Evolutionary conservation across 2,329 filamentous ascomycete species (phyloP).

Genomic region (Fusarium nurragi): DNA sequence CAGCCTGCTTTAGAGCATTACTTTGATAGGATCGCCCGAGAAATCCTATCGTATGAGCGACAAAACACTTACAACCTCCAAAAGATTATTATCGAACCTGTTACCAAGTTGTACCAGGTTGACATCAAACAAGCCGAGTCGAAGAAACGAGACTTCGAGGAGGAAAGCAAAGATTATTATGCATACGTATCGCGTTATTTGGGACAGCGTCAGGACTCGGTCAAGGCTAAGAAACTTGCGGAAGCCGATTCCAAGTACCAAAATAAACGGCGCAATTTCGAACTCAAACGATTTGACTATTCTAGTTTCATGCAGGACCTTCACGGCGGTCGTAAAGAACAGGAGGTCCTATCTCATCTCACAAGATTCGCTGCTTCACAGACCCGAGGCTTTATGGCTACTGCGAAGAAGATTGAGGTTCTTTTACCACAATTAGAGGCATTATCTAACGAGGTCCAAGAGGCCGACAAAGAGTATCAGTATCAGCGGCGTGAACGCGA

Average conservation of each 20-base stretch:
- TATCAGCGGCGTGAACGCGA: conserved; percentile 94
- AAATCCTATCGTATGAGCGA: conserved; percentile 88
- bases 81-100: conserved; percentile 92
- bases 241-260: conserved; percentile 98
- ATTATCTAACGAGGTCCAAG: conserved; percentile 85
- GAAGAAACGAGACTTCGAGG: conserved; percentile 98
- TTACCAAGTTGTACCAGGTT: conserved; percentile 88
- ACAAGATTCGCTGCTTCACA: conserved; percentile 95
- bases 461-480: conserved; percentile 96
- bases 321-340: conserved; percentile 98
- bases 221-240: conserved; percentile 96
- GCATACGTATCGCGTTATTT: conserved; percentile 93
- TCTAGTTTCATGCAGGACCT: conserved; percentile 99
- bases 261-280: conserved; percentile 90
- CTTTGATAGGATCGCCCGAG: conserved; percentile 93
- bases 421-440: conserved; percentile 91
- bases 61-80: conserved; percentile 87
- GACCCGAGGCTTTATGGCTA: conserved; percentile 80
- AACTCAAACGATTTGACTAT: conserved; percentile 97
- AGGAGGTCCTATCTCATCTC: conserved; percentile 92
- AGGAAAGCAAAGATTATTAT: conserved; percentile 99
- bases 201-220: conserved; percentile 93
- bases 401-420: conserved; percentile 86
- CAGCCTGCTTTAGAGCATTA: conserved; percentile 97
- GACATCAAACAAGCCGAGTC: conserved; percentile 98